These are phyloP conservation scores for Scolecobasidium constrictum DNA, from an alignment of 2,329 filamentous ascomycete species.

Conservation along the genomic window DNA sequence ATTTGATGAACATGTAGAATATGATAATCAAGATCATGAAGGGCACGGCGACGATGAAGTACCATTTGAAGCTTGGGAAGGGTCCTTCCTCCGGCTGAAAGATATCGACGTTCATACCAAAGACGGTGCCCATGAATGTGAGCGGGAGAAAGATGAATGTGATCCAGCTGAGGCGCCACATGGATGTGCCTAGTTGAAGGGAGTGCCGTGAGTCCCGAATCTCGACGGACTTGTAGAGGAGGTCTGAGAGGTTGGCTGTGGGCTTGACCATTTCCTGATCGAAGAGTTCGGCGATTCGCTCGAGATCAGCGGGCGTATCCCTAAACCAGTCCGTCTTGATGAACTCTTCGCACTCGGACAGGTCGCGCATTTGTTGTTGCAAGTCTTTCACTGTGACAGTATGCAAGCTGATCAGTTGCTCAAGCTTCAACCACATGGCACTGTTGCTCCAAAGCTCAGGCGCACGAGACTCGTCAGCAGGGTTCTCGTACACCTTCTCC, in stretches of 20 bases:
- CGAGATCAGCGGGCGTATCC: constrained; percentile 28
- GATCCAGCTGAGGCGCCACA: constrained; percentile 52
- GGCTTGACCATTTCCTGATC: constrained; percentile 40
- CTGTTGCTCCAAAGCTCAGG: constrained; percentile 42
- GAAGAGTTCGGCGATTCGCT: constrained; percentile 35
- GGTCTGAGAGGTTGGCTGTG: constrained; percentile 37
- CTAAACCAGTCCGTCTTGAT: constrained; percentile 30
- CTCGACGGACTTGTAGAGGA: constrained; percentile 43
- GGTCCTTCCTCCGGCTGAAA: constrained; percentile 21
- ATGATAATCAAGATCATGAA: constrained; percentile 35
- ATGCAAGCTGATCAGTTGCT: constrained; percentile 41
- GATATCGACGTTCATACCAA: constrained; percentile 41
- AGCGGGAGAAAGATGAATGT: constrained; percentile 64
- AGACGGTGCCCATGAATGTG: constrained; percentile 39
- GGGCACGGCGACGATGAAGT: constrained; percentile 35
- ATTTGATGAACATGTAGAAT: constrained; percentile 38
- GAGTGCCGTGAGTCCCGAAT: constrained; percentile 41
- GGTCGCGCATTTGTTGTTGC: constrained; percentile 29
- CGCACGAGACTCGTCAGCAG: constrained; percentile 41
- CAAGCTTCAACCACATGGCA: constrained; percentile 39
- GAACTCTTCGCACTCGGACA: constrained; percentile 18
- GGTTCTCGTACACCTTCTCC: constrained; percentile 42
- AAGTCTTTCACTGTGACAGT: constrained; percentile 37
- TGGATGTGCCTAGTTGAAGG: constrained; percentile 36
- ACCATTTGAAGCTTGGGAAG: constrained; percentile 38